phyloP scores from a whole-genome alignment of 768 basidiomycete species.

The Trametes cingulata region DNA sequence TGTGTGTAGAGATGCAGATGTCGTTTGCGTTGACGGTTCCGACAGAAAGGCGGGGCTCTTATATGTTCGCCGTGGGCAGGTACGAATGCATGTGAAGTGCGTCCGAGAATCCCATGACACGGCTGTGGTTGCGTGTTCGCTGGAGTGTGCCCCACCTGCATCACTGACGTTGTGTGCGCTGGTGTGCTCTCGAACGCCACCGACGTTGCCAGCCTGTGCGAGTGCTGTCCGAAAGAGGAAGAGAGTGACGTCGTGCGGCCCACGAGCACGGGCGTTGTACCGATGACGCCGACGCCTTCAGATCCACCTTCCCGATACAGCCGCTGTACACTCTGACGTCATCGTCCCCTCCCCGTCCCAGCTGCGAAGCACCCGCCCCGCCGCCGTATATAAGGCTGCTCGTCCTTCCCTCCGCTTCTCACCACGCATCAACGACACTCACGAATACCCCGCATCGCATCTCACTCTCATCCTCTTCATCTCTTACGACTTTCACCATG shows the following conservation, averaged over 20 bases:
- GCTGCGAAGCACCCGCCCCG: neutral
- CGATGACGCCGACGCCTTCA: slow-evolving; percentile 10
- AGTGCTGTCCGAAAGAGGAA: neutral
- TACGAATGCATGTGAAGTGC: neutral
- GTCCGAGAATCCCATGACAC: neutral
- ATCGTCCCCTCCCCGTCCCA: neutral
- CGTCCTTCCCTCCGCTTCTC: neutral
- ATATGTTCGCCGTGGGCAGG: neutral
- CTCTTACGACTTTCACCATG: slow-evolving; percentile 4
- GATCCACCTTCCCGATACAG: neutral
- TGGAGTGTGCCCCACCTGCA: neutral
- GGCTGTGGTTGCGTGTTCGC: neutral
- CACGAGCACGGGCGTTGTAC: neutral
- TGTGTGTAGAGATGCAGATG: neutral
- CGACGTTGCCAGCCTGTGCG: neutral
- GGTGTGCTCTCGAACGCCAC: neutral
- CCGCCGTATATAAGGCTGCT: neutral
- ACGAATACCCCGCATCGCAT: neutral
- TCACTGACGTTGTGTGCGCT: neutral
- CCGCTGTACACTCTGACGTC: neutral
- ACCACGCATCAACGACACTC: neutral
- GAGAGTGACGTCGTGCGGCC: neutral
- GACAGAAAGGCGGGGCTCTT: neutral
- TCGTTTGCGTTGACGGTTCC: neutral
- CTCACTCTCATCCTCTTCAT: neutral